Conservation (phyloP, 164 flowering plant species). For the Euptelea pleiosperma region DNA sequence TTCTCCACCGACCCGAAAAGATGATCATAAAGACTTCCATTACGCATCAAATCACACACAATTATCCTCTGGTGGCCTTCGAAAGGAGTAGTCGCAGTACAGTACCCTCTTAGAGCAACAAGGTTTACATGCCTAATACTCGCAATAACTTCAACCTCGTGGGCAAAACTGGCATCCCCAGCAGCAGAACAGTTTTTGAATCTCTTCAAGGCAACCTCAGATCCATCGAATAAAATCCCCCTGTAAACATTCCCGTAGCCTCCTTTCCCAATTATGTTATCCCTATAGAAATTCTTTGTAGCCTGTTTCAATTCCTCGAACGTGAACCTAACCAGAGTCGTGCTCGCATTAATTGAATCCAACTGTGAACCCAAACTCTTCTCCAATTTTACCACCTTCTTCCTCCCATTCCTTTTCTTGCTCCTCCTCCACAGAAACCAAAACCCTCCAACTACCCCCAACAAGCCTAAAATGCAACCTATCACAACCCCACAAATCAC, state of each 20-base stretch:
- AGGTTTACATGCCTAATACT: conserved; percentile 42
- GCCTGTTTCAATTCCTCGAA: conserved; percentile 59
- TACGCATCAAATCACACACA: conserved; percentile 62
- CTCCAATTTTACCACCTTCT: conserved; percentile 12
- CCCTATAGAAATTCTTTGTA: conserved; percentile 56
- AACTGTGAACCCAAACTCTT: conserved; percentile 20
- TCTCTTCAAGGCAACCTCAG: conserved; percentile 74
- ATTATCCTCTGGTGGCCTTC: conserved; percentile 84
- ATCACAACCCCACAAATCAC: conserved; percentile 28
- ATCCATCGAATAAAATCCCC: conserved; percentile 54
- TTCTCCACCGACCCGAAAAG: conserved; percentile 36
- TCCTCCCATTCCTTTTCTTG: conserved; percentile 10
- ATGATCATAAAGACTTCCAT: conserved; percentile 71
- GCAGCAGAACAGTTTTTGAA: conserved; percentile 73
- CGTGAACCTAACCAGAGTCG: conserved; percentile 43
- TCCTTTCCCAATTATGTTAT: conserved; percentile 64
- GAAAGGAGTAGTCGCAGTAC: conserved; percentile 20
- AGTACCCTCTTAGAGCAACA: conserved; percentile 37
- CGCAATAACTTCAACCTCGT: conserved; percentile 41
- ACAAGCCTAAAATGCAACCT: conserved; percentile 19
- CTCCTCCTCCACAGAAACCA: conserved; percentile 26
- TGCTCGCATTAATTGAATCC: conserved; percentile 44
- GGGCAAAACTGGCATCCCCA: conserved; percentile 55
- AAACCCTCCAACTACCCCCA: conserved; percentile 16
- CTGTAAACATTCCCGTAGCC: conserved; percentile 80